A percentile compares a stretch with the other conserved stretches of the same genome.
Conservation (phyloP, 2,329 filamentous ascomycete genomes). For the Cytospora piceicola region DNA sequence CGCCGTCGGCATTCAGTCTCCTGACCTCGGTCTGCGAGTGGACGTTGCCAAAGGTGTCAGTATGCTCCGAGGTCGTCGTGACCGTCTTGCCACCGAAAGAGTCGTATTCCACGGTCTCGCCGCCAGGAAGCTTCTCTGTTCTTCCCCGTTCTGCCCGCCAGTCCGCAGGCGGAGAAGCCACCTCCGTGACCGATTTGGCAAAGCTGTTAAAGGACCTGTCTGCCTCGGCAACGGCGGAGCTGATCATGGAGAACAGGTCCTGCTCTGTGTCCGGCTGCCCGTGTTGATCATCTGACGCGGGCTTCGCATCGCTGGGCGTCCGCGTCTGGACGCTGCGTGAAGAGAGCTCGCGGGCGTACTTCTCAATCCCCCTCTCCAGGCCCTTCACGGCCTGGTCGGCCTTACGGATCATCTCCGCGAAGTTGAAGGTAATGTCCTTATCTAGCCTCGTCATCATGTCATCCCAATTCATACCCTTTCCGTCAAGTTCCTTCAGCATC, state of each 20-base stretch:
- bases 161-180: slow-evolving; percentile 12
- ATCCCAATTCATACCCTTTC: not conserved
- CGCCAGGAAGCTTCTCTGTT: slow-evolving; percentile 16
- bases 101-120: slow-evolving; percentile 31
- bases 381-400: not conserved
- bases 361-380: not conserved
- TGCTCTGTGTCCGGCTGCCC: slow-evolving; percentile 43
- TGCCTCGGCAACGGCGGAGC: slow-evolving; percentile 43
- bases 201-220: slow-evolving; percentile 48
- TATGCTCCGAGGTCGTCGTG: slow-evolving; percentile 46
- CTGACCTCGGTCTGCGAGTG: slow-evolving; percentile 48
- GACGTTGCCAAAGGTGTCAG: slow-evolving; percentile 48
- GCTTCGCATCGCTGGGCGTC: not conserved
- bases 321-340: not conserved
- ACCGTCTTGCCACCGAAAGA: slow-evolving; percentile 38
- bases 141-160: slow-evolving; percentile 7
- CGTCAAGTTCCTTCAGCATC: not conserved
- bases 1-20: slow-evolving; percentile 47
- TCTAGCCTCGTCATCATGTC: not conserved
- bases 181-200: slow-evolving; percentile 39
- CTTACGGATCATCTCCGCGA: slow-evolving; percentile 6
- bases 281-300: slow-evolving; percentile 4
- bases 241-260: slow-evolving; percentile 46
- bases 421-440: slow-evolving; percentile 3
- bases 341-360: not conserved